phyloP scores from a whole-genome alignment of 2,329 filamentous ascomycete species.

The Torrubiella hemipterigena region DNA sequence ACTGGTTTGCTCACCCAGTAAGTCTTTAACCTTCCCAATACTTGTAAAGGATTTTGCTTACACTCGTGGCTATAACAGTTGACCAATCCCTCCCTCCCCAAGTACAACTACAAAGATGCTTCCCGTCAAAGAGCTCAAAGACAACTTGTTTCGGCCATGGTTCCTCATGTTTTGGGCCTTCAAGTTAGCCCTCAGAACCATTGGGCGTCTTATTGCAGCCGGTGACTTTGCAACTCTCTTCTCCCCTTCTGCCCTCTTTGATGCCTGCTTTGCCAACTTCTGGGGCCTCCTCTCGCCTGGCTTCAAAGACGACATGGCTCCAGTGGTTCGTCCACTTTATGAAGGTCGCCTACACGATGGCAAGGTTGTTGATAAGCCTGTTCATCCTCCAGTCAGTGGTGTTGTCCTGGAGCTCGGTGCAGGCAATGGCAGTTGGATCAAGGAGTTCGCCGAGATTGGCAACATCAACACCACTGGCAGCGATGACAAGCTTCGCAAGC shows the following conservation, averaged over 20 bases:
- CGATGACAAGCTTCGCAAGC: conserved; percentile 16
- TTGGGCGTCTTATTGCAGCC: too few species aligned
- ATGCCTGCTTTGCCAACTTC: conserved; percentile 49
- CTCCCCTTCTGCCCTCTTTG: conserved; percentile 26
- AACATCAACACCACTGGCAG: conserved; percentile 5
- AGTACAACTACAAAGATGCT: too few species aligned
- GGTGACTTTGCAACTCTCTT: too few species aligned
- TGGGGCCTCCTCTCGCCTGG: conserved; percentile 43
- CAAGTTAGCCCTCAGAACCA: too few species aligned
- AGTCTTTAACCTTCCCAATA: too few species aligned
- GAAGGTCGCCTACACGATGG: conserved; percentile 33
- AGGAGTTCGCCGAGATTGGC: conserved; percentile 6
- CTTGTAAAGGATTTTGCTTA: too few species aligned
- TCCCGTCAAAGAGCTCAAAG: too few species aligned
- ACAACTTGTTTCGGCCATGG: too few species aligned
- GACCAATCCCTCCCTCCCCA: too few species aligned
- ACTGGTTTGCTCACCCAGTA: too few species aligned
- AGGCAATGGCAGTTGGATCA: conserved; percentile 47
- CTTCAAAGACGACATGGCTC: conserved; percentile 28
- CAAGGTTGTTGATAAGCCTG: conserved; percentile 17
- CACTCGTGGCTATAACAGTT: too few species aligned
- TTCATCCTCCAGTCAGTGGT: conserved; percentile 29
- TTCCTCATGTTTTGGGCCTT: too few species aligned
- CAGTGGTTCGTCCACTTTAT: conserved; percentile 39
- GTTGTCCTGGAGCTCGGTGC: conserved; percentile 51